Evolutionary conservation across 2,329 filamentous ascomycete genomes (phyloP).

Genomic region (Claviceps pazoutovae): DNA sequence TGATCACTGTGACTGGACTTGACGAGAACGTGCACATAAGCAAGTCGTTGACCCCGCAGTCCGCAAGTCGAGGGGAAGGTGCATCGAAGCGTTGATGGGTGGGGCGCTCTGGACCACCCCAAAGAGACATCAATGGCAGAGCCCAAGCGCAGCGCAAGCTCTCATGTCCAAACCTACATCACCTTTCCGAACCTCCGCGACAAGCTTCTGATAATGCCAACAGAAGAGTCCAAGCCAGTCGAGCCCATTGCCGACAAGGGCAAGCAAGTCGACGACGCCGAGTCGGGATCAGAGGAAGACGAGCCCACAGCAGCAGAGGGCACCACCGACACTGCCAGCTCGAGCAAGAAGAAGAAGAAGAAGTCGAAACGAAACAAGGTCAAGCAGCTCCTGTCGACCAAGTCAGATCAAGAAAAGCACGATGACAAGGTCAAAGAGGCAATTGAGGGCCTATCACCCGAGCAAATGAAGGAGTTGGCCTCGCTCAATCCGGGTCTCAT

Average conservation of each 20-base stretch:
- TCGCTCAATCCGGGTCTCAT: constrained; percentile 60
- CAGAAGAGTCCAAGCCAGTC: constrained; percentile 49
- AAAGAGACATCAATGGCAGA: background rate
- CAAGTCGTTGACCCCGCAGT: background rate
- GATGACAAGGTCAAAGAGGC: constrained; percentile 31
- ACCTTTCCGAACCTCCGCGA: background rate
- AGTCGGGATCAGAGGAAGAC: constrained; percentile 35
- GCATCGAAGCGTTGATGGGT: too few species aligned
- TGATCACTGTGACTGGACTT: too few species aligned
- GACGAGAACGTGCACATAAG: background rate
- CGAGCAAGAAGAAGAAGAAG: constrained; percentile 29
- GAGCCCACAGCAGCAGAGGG: constrained; percentile 25
- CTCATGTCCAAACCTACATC: background rate
- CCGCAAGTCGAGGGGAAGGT: background rate
- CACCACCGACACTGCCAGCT: constrained; percentile 11
- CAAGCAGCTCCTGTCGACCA: constrained; percentile 28
- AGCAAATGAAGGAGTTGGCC: constrained; percentile 52
- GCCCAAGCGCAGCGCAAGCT: background rate
- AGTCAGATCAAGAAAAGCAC: constrained; percentile 22
- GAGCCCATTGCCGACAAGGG: constrained; percentile 37
- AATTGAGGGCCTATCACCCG: constrained; percentile 37
- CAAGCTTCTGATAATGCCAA: constrained; percentile 21
- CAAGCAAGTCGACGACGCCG: constrained; percentile 28
- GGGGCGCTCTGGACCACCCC: too few species aligned
- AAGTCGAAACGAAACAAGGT: constrained; percentile 53